Base-by-base conservation (phyloP, 371 early-diverging fungal species). In the Circinella minor region DNA sequence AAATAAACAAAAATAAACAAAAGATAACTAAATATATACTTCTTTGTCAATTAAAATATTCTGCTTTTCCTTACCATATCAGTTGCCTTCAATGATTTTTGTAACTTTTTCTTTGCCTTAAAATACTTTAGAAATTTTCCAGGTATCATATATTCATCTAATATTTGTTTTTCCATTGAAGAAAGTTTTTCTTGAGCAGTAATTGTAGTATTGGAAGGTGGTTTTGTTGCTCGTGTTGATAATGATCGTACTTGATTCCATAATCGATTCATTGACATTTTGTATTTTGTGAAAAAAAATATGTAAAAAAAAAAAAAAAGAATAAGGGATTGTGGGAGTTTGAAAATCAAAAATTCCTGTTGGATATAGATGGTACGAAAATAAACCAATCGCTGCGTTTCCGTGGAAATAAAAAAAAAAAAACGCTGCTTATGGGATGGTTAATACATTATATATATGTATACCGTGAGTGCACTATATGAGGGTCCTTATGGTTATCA, bases 121-220 rank as follows among this genome's bases (percentile, higher is more conserved):
- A 83, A 79, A 47, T 68, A 83, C 2, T 60, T 69, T 8, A 78
- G 61, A 55, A 54, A 72, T 59, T 74, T 79, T 14, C 83, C 83
- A 11, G 83, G 83, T 17, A 83, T 77, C 83, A 83, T 78, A 15
- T 66, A 71, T 7, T 79, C 77, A 37, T 77, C 61, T 37, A 79
- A 36, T 27, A 63, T 27, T 39, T 70, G 63, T 10, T 69, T 57
- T 57, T 57, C 57, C 57, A 57, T 57, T 7, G 36, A 17, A 18
- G 34, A 11, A 18, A 57, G 34, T 6, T 57, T 5, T 57, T 57
- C 57, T 34, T 34, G 20, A 10, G 27, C 34, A 0, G 20, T 4
- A 57, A 13, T 57, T 27, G 27, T 27, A 27, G 27, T 27, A 27
- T 27, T 27, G 2, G 57, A 5, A 5, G n/a, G 57, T 57, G 7